Percentiles rank a stretch among this genome's conserved stretches.
Evolutionary conservation across 2,329 filamentous ascomycete species (phyloP).

Genomic region (Lomentospora prolificans): DNA sequence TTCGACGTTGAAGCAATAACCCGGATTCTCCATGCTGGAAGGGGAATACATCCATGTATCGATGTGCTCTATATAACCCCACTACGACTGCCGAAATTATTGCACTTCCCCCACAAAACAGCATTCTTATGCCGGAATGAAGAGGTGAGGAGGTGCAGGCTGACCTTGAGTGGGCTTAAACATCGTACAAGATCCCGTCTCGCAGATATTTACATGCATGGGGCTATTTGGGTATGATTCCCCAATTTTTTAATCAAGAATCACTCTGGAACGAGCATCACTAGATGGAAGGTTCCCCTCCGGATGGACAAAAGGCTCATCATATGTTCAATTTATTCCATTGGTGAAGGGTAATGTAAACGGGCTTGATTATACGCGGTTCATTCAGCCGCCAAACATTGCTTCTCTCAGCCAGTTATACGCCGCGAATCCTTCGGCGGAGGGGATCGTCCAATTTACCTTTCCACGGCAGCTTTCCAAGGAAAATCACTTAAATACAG

Average conservation of each 20-base stretch:
- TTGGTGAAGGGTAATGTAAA: not conserved
- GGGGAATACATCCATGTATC: no score
- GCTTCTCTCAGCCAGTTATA: not conserved
- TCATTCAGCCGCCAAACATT: not conserved
- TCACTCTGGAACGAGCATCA: not conserved
- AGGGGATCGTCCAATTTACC: not conserved
- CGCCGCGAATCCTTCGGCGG: not conserved
- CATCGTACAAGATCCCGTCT: not conserved
- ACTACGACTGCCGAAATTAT: constrained; percentile 1
- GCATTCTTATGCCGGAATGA: not conserved
- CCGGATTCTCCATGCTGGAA: no score
- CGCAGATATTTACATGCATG: not conserved
- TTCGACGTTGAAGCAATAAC: no score
- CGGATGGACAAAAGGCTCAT: not conserved
- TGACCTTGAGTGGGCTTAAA: not conserved
- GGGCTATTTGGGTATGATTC: not conserved
- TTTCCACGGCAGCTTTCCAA: not conserved
- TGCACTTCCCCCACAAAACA: not conserved
- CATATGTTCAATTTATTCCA: not conserved
- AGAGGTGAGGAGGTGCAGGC: not conserved
- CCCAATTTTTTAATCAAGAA: not conserved
- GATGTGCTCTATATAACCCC: no score
- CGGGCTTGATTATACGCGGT: not conserved
- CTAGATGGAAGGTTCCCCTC: not conserved
- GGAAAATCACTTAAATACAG: not conserved